These are phyloP conservation scores for Kappamyces sp. DNA, from an alignment of 192 early-diverging fungal species.

Conservation along the genomic window DNA sequence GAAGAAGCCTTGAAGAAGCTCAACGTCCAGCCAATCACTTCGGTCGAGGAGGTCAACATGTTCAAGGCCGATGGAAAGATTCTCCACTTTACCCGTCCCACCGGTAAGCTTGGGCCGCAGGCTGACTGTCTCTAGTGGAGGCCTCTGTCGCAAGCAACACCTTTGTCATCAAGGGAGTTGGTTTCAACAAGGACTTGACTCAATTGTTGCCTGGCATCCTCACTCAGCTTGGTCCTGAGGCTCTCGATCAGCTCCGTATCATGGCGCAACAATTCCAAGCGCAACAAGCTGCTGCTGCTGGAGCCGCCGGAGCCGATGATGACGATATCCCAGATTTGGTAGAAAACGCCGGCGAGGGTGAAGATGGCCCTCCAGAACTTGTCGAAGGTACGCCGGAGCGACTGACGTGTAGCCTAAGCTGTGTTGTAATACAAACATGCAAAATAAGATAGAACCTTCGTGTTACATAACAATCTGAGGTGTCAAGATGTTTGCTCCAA, in stretches of 20 bases:
- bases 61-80: constrained; percentile 91
- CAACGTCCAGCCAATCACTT: constrained; percentile 74
- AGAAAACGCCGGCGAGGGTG: constrained; percentile 21
- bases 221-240: constrained; percentile 83
- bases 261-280: constrained; percentile 81
- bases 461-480: constrained; percentile 38
- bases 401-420: too few relatives aligned
- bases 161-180: constrained; percentile 84
- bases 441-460: not conserved
- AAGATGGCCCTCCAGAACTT: too few relatives aligned
- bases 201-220: constrained; percentile 76
- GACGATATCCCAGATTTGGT: constrained; percentile 97
- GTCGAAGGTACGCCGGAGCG: too few relatives aligned
- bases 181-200: constrained; percentile 78
- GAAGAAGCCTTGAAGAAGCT: constrained; percentile 86
- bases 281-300: constrained; percentile 50
- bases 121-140: constrained; percentile 48
- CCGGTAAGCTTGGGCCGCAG: constrained; percentile 48
- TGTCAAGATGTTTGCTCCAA: constrained; percentile 26
- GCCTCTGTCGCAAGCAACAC: constrained; percentile 86
- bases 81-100: constrained; percentile 84
- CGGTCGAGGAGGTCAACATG: constrained; percentile 98
- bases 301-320: constrained; percentile 47
- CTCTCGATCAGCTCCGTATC: constrained; percentile 78
- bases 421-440: too few relatives aligned